Evolutionary conservation across 805 yeast species (phyloP).

Genomic region (Blastobotrys terrestris): DNA sequence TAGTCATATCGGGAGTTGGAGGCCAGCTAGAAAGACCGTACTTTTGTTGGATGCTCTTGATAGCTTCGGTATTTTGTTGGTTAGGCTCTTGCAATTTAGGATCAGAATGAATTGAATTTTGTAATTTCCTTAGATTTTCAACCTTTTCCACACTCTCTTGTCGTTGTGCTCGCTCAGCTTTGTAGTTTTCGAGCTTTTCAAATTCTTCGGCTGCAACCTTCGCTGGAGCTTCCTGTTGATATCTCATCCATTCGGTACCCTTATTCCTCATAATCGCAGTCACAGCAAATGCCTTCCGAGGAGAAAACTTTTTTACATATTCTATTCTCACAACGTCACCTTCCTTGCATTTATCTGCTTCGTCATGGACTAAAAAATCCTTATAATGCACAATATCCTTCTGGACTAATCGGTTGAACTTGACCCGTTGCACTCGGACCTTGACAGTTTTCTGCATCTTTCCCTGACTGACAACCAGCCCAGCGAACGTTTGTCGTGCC

Average conservation of each 20-base stretch:
- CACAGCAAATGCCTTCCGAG: slow-evolving; percentile 78
- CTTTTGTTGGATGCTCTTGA: slow-evolving; percentile 37
- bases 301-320: slow-evolving; percentile 70
- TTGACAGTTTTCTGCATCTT: slow-evolving; percentile 94
- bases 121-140: not conserved
- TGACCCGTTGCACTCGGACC: slow-evolving; percentile 76
- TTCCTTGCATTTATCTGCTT: slow-evolving; percentile 82
- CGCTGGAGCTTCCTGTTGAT: slow-evolving; percentile 64
- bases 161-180: slow-evolving; percentile 38
- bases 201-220: slow-evolving; percentile 65
- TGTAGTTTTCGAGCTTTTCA: slow-evolving; percentile 47
- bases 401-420: slow-evolving; percentile 49
- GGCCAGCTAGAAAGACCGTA: slow-evolving; percentile 46
- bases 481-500: slow-evolving; percentile 89
- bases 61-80: slow-evolving; percentile 24
- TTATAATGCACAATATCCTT: slow-evolving; percentile 67
- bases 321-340: slow-evolving; percentile 95
- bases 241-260: slow-evolving; percentile 86
- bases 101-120: not conserved
- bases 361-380: slow-evolving; percentile 89
- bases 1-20: slow-evolving; percentile 36
- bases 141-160: slow-evolving; percentile 22
- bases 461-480: slow-evolving; percentile 92
- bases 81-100: slow-evolving; percentile 8
- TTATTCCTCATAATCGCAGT: slow-evolving; percentile 85